Percentiles rank a stretch among this genome's conserved stretches.
phyloP scores from a whole-genome alignment of 495 filamentous ascomycete species.

The Hypoxylon trugodes region DNA sequence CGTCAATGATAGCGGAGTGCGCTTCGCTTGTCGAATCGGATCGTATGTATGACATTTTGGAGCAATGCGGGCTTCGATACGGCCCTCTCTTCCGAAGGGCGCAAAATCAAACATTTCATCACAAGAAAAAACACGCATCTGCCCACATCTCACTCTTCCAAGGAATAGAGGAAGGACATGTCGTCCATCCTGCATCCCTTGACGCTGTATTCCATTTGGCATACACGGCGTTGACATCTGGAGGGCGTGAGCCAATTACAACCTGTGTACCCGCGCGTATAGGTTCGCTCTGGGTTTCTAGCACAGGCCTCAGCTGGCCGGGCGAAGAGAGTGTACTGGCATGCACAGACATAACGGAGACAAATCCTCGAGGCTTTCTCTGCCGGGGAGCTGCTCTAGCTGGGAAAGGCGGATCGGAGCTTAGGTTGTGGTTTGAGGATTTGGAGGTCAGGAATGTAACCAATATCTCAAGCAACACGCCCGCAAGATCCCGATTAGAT shows the following conservation, averaged over 20 bases:
- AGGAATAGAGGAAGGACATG: not conserved
- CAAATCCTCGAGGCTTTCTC: not conserved
- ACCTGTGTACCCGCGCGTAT: not conserved
- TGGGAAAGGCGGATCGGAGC: not conserved
- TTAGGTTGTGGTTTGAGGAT: not conserved
- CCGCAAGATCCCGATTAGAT: not conserved
- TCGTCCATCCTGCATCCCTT: not conserved
- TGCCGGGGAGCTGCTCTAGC: not conserved
- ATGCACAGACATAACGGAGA: not conserved
- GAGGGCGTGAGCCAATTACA: not conserved
- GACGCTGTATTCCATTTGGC: not conserved
- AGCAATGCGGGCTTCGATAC: not conserved
- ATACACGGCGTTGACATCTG: not conserved
- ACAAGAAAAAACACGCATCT: not conserved
- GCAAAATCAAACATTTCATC: constrained; percentile 40
- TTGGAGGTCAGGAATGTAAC: not conserved
- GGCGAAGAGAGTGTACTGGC: not conserved
- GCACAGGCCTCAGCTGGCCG: not conserved
- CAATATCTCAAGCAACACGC: not conserved
- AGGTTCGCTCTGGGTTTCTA: not conserved
- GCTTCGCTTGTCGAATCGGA: not conserved
- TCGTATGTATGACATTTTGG: not conserved
- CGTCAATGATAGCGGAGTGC: not conserved
- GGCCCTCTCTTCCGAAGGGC: not conserved
- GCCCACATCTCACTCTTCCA: not conserved